Evolutionary conservation across 2,329 filamentous ascomycete genomes (phyloP).

Genomic region (Ascochyta clinopodiicola): DNA sequence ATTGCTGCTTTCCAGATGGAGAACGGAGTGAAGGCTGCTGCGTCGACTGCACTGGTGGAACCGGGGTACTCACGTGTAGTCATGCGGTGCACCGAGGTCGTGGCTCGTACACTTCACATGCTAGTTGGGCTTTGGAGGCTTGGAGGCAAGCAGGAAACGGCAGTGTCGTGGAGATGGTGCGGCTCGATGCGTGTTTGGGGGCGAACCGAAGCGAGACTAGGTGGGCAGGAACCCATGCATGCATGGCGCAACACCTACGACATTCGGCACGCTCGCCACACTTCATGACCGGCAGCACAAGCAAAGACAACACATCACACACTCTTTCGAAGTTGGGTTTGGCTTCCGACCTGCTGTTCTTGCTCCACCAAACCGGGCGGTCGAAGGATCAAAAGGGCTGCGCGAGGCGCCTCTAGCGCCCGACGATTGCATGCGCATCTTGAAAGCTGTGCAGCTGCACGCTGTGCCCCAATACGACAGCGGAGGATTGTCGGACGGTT

Average conservation of each 20-base stretch:
- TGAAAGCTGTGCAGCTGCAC: conserved; percentile 26
- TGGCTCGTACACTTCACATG: conserved; percentile 22
- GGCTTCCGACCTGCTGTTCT: conserved; percentile 27
- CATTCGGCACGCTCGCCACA: neutral
- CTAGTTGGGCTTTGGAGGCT: conserved; percentile 16
- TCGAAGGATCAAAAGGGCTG: conserved; percentile 36
- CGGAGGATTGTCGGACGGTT: conserved; percentile 29
- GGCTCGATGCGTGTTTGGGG: conserved; percentile 1
- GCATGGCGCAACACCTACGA: conserved; percentile 4
- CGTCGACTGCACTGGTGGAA: conserved; percentile 13
- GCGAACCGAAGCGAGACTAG: conserved; percentile 14
- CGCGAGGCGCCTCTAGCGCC: conserved; percentile 41
- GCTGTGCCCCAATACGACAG: conserved; percentile 26
- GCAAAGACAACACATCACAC: neutral
- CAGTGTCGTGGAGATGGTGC: conserved; percentile 9
- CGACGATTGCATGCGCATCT: conserved; percentile 16
- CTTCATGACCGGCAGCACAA: neutral
- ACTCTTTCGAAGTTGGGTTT: conserved; percentile 27
- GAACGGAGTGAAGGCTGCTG: conserved; percentile 27
- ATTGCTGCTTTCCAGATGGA: conserved; percentile 18
- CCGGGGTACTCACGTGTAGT: conserved; percentile 25
- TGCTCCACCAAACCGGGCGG: conserved; percentile 14
- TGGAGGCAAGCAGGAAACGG: conserved; percentile 11
- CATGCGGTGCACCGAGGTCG: conserved; percentile 7
- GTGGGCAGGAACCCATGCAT: neutral